Evolutionary conservation across 2,329 filamentous ascomycete species (phyloP).

Genomic region (Neofusicoccum parvum): DNA sequence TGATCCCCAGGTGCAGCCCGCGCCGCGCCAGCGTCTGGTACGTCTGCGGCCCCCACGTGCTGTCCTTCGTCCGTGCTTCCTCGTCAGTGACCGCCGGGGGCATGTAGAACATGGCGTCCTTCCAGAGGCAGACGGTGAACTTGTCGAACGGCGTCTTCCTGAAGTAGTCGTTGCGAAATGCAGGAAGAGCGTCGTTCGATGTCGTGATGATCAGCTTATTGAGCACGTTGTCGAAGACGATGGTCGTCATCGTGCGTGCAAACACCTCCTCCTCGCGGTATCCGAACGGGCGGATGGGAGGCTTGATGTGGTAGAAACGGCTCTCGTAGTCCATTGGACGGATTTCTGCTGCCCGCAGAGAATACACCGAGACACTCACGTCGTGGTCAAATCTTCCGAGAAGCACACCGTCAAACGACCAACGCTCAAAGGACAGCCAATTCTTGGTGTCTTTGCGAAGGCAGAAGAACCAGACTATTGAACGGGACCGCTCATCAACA

Average conservation of each 20-base stretch:
- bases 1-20: constrained; percentile 3
- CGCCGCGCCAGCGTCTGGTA: constrained; percentile 9
- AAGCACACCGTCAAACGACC: constrained; percentile 12
- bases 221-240: constrained; percentile 12
- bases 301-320: constrained; percentile 8
- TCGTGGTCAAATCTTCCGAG: constrained; percentile 2
- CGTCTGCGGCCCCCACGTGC: constrained; percentile 11
- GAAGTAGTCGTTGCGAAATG: constrained; percentile 6
- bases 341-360: neutral
- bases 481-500: constrained; percentile 2
- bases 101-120: constrained; percentile 9
- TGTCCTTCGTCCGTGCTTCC: constrained; percentile 10
- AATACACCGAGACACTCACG: neutral
- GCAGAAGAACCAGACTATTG: constrained; percentile 10
- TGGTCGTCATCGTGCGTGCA: constrained; percentile 2
- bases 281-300: constrained; percentile 8
- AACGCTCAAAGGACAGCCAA: constrained; percentile 13
- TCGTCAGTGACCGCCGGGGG: constrained; percentile 7
- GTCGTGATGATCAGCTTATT: constrained; percentile 4
- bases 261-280: constrained; percentile 3
- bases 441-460: constrained; percentile 3
- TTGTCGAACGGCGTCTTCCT: constrained; percentile 7
- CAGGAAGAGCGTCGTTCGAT: neutral
- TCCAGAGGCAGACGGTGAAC: constrained; percentile 11
- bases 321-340: constrained; percentile 14